These are phyloP conservation scores for Debaryomycetaceae sp. DNA, from an alignment of 1,139 yeast genomes.

Conservation along the genomic window DNA sequence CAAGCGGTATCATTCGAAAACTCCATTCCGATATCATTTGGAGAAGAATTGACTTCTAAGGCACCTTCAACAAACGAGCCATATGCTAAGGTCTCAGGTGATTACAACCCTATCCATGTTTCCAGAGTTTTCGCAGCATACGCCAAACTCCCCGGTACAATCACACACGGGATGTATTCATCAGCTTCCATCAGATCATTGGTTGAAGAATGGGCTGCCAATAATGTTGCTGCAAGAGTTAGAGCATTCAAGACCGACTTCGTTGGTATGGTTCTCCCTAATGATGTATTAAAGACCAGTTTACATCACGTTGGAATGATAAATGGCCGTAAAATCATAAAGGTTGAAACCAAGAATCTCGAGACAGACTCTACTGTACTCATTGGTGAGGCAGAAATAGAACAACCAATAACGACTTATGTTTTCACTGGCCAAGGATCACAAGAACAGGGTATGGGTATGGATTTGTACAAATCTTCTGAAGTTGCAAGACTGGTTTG, in stretches of 20 bases:
- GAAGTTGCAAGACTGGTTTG: slow-evolving; percentile 93
- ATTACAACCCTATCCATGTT: slow-evolving; percentile 96
- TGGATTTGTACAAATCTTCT: slow-evolving; percentile 91
- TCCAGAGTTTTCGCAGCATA: slow-evolving; percentile 91
- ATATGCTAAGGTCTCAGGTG: slow-evolving; percentile 97
- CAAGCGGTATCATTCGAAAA: slow-evolving; percentile 90
- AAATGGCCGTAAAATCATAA: slow-evolving; percentile 95
- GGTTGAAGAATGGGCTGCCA: slow-evolving; percentile 99
- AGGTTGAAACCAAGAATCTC: slow-evolving; percentile 82
- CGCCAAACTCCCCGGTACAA: slow-evolving; percentile 93
- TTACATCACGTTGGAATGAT: slow-evolving; percentile 98
- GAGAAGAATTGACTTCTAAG: slow-evolving; percentile 67
- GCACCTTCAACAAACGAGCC: slow-evolving; percentile 88
- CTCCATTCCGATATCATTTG: slow-evolving; percentile 81
- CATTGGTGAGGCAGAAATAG: slow-evolving; percentile 96
- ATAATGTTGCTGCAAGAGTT: slow-evolving; percentile 92
- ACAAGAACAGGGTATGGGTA: slow-evolving; percentile 99
- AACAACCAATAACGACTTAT: slow-evolving; percentile 94
- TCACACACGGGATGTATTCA: slow-evolving; percentile 98
- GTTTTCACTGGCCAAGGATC: slow-evolving; percentile 99
- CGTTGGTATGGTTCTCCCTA: slow-evolving; percentile 97
- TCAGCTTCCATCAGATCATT: slow-evolving; percentile 92
- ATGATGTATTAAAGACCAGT: slow-evolving; percentile 81
- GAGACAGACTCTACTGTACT: slow-evolving; percentile 76
- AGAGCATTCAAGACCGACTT: slow-evolving; percentile 90